Percentiles rank a stretch among this genome's conserved stretches.
phyloP scores from a whole-genome alignment of 2,329 filamentous ascomycete genomes.

The Fusarium sp. region DNA sequence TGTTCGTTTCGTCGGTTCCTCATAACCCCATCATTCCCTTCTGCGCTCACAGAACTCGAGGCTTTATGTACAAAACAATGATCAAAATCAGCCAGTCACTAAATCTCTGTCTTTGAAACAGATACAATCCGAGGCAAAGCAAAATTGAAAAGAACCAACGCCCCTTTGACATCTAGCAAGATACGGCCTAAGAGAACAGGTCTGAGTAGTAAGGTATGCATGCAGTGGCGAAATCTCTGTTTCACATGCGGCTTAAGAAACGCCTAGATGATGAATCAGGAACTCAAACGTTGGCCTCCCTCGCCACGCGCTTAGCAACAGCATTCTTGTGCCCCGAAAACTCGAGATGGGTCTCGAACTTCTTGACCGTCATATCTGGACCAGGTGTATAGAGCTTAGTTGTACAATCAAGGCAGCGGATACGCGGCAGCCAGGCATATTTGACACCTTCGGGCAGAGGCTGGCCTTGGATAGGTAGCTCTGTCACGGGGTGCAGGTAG shows the following conservation, averaged over 20 bases:
- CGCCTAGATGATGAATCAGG: neutral
- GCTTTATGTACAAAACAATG: conserved; percentile 28
- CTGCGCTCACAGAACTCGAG: conserved; percentile 13
- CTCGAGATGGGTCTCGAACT: conserved; percentile 92
- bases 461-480: conserved; percentile 69
- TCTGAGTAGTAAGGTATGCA: neutral
- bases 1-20: conserved; percentile 15
- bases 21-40: conserved; percentile 15
- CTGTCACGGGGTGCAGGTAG: conserved; percentile 78
- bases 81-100: conserved; percentile 14
- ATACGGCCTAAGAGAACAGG: conserved; percentile 15
- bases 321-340: conserved; percentile 83
- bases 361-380: conserved; percentile 84
- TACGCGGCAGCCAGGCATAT: conserved; percentile 87
- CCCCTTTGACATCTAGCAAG: conserved; percentile 27
- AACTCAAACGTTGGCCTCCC: conserved; percentile 34
- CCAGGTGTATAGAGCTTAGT: conserved; percentile 94
- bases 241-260: neutral
- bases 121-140: conserved; percentile 8
- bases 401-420: conserved; percentile 91
- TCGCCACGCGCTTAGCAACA: conserved; percentile 59
- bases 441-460: conserved; percentile 73
- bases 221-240: neutral
- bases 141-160: conserved; percentile 23
- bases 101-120: conserved; percentile 28